Conservation (phyloP, 169 alveolate genomes). For the Plasmodium coatneyi region DNA sequence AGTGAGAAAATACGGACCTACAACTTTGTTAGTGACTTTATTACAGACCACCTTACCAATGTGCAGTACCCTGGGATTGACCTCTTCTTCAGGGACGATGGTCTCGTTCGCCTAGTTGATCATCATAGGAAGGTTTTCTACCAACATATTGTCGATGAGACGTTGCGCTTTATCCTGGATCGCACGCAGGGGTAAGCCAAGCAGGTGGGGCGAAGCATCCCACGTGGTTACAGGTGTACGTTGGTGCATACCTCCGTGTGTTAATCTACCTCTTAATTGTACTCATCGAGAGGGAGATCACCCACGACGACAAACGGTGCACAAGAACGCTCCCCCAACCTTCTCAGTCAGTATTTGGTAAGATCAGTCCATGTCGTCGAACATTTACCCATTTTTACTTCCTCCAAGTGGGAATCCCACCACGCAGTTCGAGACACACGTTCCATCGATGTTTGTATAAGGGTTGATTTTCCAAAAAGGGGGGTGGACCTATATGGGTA, state of each 20-base stretch:
- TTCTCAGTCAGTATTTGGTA: background rate
- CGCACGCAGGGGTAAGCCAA: background rate
- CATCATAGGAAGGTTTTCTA: background rate
- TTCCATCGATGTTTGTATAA: background rate
- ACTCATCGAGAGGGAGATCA: background rate
- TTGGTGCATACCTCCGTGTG: background rate
- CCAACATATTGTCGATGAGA: conserved; percentile 12
- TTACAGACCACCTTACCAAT: conserved; percentile 90
- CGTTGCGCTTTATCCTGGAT: conserved; percentile 1
- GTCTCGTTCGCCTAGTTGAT: conserved; percentile 11
- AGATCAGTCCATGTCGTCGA: background rate
- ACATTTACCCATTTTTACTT: background rate
- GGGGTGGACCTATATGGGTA: background rate
- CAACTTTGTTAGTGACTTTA: conserved; percentile 89
- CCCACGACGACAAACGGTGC: background rate
- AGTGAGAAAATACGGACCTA: conserved; percentile 92
- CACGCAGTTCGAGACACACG: background rate
- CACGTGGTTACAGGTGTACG: background rate
- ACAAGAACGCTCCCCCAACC: background rate
- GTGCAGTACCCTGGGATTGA: conserved; percentile 28
- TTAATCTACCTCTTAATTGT: background rate
- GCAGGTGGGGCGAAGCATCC: background rate
- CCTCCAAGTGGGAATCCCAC: background rate
- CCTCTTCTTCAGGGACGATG: conserved; percentile 23
- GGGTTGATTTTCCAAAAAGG: background rate